Conservation (phyloP, 352 stramenopile species). For the Phytophthora sp. region DNA sequence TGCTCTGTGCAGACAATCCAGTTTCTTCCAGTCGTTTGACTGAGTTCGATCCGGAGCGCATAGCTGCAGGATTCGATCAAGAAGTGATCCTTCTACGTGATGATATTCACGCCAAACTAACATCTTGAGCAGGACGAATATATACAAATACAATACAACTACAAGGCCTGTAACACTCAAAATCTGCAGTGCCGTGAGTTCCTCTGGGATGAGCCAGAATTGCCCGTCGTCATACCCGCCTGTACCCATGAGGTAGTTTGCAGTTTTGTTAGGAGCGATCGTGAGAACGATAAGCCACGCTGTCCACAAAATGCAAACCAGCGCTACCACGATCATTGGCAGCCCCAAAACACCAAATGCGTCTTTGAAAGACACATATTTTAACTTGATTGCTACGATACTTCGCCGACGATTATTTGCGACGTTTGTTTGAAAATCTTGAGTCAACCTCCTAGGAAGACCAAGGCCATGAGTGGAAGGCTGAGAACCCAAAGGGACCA, state of each 20-base stretch:
- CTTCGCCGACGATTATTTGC: slow-evolving; percentile 2
- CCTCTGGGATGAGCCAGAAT: slow-evolving; percentile 46
- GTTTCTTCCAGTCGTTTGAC: not conserved
- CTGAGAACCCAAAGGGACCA: slow-evolving; percentile 3
- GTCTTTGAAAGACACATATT: slow-evolving; percentile 25
- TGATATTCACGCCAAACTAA: slow-evolving; percentile 21
- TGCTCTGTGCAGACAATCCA: not conserved
- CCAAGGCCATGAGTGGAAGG: not conserved
- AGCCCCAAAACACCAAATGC: slow-evolving; percentile 24
- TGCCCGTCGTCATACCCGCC: slow-evolving; percentile 36
- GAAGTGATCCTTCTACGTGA: slow-evolving; percentile 5
- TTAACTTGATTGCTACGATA: slow-evolving; percentile 12
- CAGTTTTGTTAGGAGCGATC: slow-evolving; percentile 31
- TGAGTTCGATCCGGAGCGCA: slow-evolving; percentile 2
- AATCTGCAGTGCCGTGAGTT: slow-evolving; percentile 6
- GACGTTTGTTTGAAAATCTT: not conserved
- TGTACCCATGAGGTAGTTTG: slow-evolving; percentile 47
- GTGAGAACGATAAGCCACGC: slow-evolving; percentile 37
- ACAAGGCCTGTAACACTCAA: slow-evolving; percentile 17
- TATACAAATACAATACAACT: slow-evolving; percentile 6
- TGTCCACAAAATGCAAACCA: slow-evolving; percentile 40
- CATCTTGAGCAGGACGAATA: slow-evolving; percentile 32
- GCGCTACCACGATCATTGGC: slow-evolving; percentile 25
- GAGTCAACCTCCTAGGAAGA: not conserved
- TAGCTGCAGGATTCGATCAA: slow-evolving; percentile 2